A percentile compares a stretch with the other conserved stretches of the same genome.
phyloP scores from a whole-genome alignment of 148 eudicot genomes.

The Cornus kousa region DNA sequence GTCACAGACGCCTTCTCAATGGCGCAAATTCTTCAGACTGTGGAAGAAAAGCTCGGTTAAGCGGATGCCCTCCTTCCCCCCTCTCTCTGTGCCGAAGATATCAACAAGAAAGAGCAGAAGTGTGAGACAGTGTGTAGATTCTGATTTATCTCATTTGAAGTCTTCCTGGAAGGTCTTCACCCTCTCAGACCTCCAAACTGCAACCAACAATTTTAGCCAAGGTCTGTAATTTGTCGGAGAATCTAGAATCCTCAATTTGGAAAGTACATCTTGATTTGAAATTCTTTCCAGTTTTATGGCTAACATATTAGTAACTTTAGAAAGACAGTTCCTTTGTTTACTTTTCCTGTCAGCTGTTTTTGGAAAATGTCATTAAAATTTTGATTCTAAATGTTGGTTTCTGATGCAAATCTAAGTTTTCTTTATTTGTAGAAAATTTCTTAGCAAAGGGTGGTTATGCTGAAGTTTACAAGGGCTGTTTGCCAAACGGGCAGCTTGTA shows the following conservation, averaged over 20 bases:
- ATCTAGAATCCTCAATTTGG: neutral
- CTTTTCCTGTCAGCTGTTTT: neutral
- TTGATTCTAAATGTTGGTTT: neutral
- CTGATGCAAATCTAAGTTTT: neutral
- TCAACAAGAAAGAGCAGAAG: constrained; percentile 38
- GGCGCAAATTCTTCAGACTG: constrained; percentile 44
- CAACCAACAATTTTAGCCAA: constrained; percentile 60
- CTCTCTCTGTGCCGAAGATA: constrained; percentile 35
- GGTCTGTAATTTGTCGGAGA: constrained; percentile 36
- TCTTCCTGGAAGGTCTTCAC: constrained; percentile 73
- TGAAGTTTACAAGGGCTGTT: constrained; percentile 67
- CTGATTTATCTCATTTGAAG: constrained; percentile 33
- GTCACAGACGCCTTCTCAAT: constrained; percentile 40
- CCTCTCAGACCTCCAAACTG: constrained; percentile 56
- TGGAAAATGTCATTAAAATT: neutral
- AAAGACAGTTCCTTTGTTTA: neutral
- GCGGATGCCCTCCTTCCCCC: constrained; percentile 43
- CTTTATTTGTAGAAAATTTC: constrained; percentile 48
- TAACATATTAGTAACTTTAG: neutral
- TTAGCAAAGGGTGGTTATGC: constrained; percentile 81
- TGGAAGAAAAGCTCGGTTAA: constrained; percentile 56
- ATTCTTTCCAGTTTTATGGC: neutral
- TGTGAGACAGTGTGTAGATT: constrained; percentile 32
- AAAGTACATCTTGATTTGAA: neutral
- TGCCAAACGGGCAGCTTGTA: constrained; percentile 57